phyloP scores from a whole-genome alignment of 1,284 basidiomycete species.

The Heterobasidion annosum region DNA sequence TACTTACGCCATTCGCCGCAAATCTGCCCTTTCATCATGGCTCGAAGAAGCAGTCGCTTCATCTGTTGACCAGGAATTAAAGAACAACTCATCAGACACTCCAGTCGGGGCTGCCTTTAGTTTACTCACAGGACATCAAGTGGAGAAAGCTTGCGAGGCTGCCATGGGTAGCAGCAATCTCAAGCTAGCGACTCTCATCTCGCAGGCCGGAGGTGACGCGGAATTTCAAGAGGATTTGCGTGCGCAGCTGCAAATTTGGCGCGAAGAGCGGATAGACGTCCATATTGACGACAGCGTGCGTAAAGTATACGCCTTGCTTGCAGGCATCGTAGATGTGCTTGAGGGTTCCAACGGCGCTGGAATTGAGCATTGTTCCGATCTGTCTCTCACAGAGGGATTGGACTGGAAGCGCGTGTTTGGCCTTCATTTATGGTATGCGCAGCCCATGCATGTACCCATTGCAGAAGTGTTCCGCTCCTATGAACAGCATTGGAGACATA shows the following conservation, averaged over 20 bases:
- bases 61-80: slow-evolving; percentile 70
- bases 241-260: slow-evolving; percentile 82
- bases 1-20: slow-evolving; percentile 61
- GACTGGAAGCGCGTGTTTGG: slow-evolving; percentile 97
- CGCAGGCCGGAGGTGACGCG: slow-evolving; percentile 80
- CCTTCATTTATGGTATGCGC: slow-evolving; percentile 85
- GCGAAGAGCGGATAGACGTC: slow-evolving; percentile 65
- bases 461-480: slow-evolving; percentile 67
- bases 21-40: slow-evolving; percentile 82
- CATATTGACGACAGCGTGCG: slow-evolving; percentile 67
- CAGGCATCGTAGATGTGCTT: slow-evolving; percentile 67
- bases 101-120: slow-evolving; percentile 59
- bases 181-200: slow-evolving; percentile 87
- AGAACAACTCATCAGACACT: slow-evolving; percentile 34
- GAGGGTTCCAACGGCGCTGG: slow-evolving; percentile 49
- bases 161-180: slow-evolving; percentile 75
- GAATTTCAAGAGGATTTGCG: slow-evolving; percentile 70
- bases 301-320: slow-evolving; percentile 80
- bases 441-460: slow-evolving; percentile 66
- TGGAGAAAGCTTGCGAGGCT: slow-evolving; percentile 73
- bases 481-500: slow-evolving; percentile 39
- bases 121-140: slow-evolving; percentile 81
- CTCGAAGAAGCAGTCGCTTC: slow-evolving; percentile 70
- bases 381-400: slow-evolving; percentile 70
- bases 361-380: slow-evolving; percentile 51